A percentile compares a stretch with the other conserved stretches of the same genome.
Conservation (phyloP, 345 rosid genomes). For the Eucalyptus cloeziana region DNA sequence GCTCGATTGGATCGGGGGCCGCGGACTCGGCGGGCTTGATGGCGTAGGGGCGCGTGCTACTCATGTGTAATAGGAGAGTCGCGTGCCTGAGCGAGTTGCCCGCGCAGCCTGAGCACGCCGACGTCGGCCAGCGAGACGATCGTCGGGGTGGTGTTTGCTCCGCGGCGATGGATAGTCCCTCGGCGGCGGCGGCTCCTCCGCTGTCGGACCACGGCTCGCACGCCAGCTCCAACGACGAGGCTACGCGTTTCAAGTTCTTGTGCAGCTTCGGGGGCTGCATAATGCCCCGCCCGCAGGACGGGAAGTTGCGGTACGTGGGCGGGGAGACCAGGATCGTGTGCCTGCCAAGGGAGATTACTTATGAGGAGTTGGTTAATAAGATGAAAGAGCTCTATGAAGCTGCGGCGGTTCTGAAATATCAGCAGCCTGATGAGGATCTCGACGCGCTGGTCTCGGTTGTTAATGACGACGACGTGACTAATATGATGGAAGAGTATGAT, state of each 20-base stretch:
- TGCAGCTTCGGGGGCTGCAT: constrained; percentile 93
- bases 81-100: constrained; percentile 7
- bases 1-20: background rate
- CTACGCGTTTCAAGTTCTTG: constrained; percentile 64
- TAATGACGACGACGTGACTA: constrained; percentile 85
- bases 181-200: background rate
- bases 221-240: constrained; percentile 50
- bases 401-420: constrained; percentile 70
- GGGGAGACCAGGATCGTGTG: constrained; percentile 92
- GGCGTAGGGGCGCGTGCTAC: constrained; percentile 1
- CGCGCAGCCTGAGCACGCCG: background rate
- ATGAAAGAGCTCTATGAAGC: constrained; percentile 87
- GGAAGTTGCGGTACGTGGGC: constrained; percentile 83
- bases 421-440: constrained; percentile 99
- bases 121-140: background rate
- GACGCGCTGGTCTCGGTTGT: constrained; percentile 95
- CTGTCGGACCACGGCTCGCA: constrained; percentile 4
- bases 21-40: background rate
- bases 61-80: constrained; percentile 43
- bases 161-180: constrained; percentile 3
- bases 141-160: background rate
- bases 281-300: constrained; percentile 96
- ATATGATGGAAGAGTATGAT: constrained; percentile 99
- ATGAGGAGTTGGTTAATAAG: constrained; percentile 70
- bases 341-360: constrained; percentile 53